phyloP scores from a whole-genome alignment of 2,329 filamentous ascomycete species.

The Monosporascus sp. region DNA sequence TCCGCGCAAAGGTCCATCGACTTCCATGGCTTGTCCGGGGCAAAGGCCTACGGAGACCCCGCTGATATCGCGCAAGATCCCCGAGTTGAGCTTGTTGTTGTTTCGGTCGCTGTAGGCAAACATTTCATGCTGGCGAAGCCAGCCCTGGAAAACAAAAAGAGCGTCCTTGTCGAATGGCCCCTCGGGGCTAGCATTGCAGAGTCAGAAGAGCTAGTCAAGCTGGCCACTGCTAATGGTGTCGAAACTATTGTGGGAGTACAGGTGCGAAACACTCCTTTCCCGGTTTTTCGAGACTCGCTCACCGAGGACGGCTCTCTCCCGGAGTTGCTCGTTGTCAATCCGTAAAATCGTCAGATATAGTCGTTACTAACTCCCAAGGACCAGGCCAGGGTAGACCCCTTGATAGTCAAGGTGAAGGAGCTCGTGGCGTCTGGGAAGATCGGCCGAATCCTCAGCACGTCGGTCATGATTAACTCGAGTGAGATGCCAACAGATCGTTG shows the following conservation, averaged over 20 bases:
- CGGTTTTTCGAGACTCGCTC: too few species aligned
- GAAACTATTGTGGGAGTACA: constrained; percentile 39
- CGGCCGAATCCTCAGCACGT: constrained; percentile 34
- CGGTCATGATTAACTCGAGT: constrained; percentile 12
- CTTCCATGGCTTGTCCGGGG: constrained; percentile 28
- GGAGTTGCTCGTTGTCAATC: too few species aligned
- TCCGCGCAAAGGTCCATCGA: constrained; percentile 37
- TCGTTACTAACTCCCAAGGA: too few species aligned
- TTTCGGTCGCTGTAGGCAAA: constrained; percentile 36
- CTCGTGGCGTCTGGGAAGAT: constrained; percentile 37
- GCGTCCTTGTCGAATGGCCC: constrained; percentile 47
- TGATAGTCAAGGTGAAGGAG: constrained; percentile 34
- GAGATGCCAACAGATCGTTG: constrained; percentile 9
- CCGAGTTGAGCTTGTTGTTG: constrained; percentile 42
- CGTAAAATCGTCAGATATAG: too few species aligned
- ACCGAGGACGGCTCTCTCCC: too few species aligned
- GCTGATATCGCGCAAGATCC: constrained; percentile 38
- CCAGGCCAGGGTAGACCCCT: constrained; percentile 37
- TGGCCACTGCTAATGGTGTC: constrained; percentile 35
- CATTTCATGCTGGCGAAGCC: constrained; percentile 38
- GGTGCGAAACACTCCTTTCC: too few species aligned
- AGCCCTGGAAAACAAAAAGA: constrained; percentile 38
- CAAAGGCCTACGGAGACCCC: constrained; percentile 36
- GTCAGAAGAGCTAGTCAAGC: constrained; percentile 34
- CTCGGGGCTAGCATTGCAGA: constrained; percentile 34